Percentiles rank a stretch among this genome's conserved stretches.
Conservation (phyloP, 2,329 filamentous ascomycete species). For the Xylaria sp. region DNA sequence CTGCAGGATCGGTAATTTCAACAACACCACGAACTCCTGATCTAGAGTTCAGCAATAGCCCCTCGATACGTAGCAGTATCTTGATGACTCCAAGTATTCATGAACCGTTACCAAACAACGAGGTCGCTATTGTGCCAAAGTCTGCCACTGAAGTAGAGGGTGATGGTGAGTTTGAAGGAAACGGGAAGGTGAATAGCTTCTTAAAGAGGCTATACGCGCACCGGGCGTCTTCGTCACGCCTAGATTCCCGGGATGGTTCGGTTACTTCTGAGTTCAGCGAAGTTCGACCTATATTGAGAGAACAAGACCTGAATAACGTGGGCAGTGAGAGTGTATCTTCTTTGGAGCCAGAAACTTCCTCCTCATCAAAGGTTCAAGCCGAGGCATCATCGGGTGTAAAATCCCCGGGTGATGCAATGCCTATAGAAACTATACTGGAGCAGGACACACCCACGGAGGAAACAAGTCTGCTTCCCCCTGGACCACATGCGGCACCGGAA, state of each 20-base stretch:
- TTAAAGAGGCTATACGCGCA: conserved; percentile 34
- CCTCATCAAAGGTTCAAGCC: not conserved
- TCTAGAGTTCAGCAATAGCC: conserved; percentile 43
- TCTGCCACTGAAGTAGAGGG: conserved; percentile 36
- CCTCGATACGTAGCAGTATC: conserved; percentile 47
- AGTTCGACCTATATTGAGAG: not conserved
- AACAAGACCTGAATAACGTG: not conserved
- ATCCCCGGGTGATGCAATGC: not conserved
- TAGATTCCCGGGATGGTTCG: conserved; percentile 26
- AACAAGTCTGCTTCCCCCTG: conserved; percentile 2
- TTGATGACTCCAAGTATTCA: conserved; percentile 47
- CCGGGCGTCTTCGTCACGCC: conserved; percentile 30
- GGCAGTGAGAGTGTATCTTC: conserved; percentile 3
- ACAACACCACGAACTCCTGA: conserved; percentile 48
- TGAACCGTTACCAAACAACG: conserved; percentile 31
- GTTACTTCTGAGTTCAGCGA: conserved; percentile 14
- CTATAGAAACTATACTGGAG: conserved; percentile 14
- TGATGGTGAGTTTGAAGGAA: conserved; percentile 33
- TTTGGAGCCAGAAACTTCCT: conserved; percentile 7
- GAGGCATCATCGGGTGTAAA: not conserved
- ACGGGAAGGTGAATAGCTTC: conserved; percentile 24
- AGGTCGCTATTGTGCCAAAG: conserved; percentile 31
- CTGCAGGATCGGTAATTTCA: conserved; percentile 36
- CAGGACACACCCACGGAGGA: conserved; percentile 17
- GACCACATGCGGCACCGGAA: conserved; percentile 13